These are phyloP conservation scores for Raffaelea deltoideospora DNA, from an alignment of 2,329 filamentous ascomycete genomes.

Conservation along the genomic window DNA sequence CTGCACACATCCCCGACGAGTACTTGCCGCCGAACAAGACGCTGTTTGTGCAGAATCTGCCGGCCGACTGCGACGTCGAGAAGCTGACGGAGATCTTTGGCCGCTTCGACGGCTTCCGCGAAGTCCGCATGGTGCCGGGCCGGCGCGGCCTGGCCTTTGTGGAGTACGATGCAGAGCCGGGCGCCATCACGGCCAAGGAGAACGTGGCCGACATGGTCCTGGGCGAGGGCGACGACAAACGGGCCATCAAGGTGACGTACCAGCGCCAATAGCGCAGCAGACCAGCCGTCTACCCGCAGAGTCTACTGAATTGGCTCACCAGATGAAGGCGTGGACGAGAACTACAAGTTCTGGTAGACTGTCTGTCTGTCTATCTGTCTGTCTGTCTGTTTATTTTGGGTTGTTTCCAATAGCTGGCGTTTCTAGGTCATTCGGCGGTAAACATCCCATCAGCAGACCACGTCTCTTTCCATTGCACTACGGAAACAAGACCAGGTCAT, in stretches of 20 bases:
- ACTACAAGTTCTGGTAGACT: too few relatives aligned
- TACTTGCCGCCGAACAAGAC: constrained; percentile 96
- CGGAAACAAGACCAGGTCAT: too few relatives aligned
- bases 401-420: too few relatives aligned
- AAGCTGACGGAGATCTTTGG: constrained; percentile 67
- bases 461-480: too few relatives aligned
- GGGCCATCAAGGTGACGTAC: constrained; percentile 88
- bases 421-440: too few relatives aligned
- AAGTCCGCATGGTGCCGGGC: constrained; percentile 78
- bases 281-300: too few relatives aligned
- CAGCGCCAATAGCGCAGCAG: constrained; percentile 67
- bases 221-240: constrained; percentile 38
- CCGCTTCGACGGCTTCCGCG: constrained; percentile 84
- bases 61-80: constrained; percentile 73
- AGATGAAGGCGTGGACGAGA: too few relatives aligned
- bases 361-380: too few relatives aligned
- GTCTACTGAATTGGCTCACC: too few relatives aligned
- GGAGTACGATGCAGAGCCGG: constrained; percentile 82
- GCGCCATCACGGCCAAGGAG: constrained; percentile 88
- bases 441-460: too few relatives aligned
- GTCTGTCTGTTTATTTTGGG: too few relatives aligned
- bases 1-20: constrained; percentile 82
- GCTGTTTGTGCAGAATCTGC: constrained; percentile 83
- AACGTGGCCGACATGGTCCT: constrained; percentile 75
- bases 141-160: constrained; percentile 86